Base-by-base conservation (phyloP, 2,329 filamentous ascomycete genomes). In the Alternaria sp. region DNA sequence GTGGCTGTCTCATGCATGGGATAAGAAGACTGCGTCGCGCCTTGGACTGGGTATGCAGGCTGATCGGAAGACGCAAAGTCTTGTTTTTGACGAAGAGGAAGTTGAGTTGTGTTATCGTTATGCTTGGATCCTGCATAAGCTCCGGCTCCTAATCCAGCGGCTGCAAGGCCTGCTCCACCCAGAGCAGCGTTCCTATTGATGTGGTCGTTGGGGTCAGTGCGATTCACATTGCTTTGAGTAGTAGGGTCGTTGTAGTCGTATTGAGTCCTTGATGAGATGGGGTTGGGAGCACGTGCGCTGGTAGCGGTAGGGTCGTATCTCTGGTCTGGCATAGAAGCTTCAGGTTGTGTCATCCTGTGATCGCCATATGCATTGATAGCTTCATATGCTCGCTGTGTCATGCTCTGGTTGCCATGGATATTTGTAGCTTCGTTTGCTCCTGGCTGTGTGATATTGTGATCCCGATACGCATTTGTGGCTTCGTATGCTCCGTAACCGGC, bases 401-500 rank as follows among this genome's bases (percentile, higher is more conserved):
- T 49, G 20, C 46, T 49, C 6, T 49, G 46, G 8, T 49, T 49
- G 6, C 46, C 46, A 11, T 49, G n/a, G 36, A 32, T 20, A 48
- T 12, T 34, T 5, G 18, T 32, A 48, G 46, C 46, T 48, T 48
- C 46, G 8, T 36, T 22, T 36, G 30, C 70, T 20, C 51, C 51
- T 3, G 71, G 68, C 34, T 74, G 73, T 5, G 74, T 77, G 63
- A 60, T 70, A 24, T 63, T 70, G 38, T 77, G 72, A 9, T 74
- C 65, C 34, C 65, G 68, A 42, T 78, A 75, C 3, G 59, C 48
- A 38, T 77, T 63, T 1, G 64, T 66, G 14, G 71, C 69, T 49
- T 80, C 74, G 51, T 79, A 73, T 0, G 71, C 77, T 48, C 73
- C 74, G 42, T 73, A 70, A 8, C 74, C 75, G 30, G 72, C 68